Evolutionary conservation across 2,329 filamentous ascomycete species (phyloP), one percentile per base, ranked within the genome.

Genomic region (Fusarium sp.): DNA sequence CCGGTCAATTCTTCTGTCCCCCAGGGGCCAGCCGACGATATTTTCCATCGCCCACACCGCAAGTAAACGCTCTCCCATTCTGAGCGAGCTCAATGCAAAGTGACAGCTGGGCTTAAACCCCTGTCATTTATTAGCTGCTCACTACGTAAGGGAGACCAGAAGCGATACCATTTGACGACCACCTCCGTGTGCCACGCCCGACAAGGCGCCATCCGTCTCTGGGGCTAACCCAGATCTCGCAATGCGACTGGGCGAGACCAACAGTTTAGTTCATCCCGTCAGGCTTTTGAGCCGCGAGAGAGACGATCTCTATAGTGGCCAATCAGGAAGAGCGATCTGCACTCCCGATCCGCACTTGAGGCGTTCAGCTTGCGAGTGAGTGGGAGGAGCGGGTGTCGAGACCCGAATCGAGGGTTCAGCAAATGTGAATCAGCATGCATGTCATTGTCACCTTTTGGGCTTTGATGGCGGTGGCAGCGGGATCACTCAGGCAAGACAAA

Each of bases 361-460:
- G 69, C 48, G 51, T 39, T 53, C 45, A 62, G 47, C 53, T 50
- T 41, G 36, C 13, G 8, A 56, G 22, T 18, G 18, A 56, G 63
- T 60, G 66, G 56, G 66, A 44, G 61, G 47, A 41, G 69, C 35
- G 58, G 69, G 48, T 53, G 54, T 47, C 44, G 42, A 62, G 56
- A 47, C 28, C 36, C 48, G 8, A 39, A 48, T 20, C 18, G 30
- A 30, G 32, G 28, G 61, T 13, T 10, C 13, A 10, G 36, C 66
- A 74, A 73, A 68, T 72, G 57, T 63, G 41, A 42, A 48, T 20
- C 32, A 39, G 41, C 17, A 41, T 59, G 53, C 20, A 74, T 74
- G 71, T 59, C 71, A 72, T 51, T 74, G 71, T 59, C 71, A 72
- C 51, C 44, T 30, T 30, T 42, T 28, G n/a, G 6, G 2, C 15